phyloP scores from a whole-genome alignment of 2,329 filamentous ascomycete species.

The Apiospora hydei region DNA sequence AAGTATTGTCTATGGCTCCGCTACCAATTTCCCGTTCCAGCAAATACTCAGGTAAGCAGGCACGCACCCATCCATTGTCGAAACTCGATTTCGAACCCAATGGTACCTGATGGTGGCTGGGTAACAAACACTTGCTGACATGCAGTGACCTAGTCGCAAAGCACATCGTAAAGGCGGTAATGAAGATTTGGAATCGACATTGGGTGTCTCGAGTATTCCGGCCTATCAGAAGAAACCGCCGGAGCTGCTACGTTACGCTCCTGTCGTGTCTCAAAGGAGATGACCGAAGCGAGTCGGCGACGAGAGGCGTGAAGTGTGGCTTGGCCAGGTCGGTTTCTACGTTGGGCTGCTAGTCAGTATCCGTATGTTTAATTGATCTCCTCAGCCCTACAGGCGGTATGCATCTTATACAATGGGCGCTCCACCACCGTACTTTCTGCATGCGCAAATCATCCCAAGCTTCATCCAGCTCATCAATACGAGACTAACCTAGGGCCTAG shows the following conservation, averaged over 20 bases:
- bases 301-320: slow-evolving; percentile 16
- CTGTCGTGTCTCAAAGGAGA: slow-evolving; percentile 23
- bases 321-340: not conserved
- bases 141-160: not conserved
- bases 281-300: slow-evolving; percentile 20
- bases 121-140: not conserved
- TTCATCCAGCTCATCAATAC: slow-evolving; percentile 3
- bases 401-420: slow-evolving; percentile 8
- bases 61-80: not conserved
- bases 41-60: slow-evolving; percentile 13
- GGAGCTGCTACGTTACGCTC: slow-evolving; percentile 20
- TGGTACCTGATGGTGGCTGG: slow-evolving; percentile 19
- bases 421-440: slow-evolving; percentile 13
- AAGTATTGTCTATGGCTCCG: not conserved
- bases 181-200: not conserved
- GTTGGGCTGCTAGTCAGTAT: not conserved
- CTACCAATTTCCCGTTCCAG: slow-evolving; percentile 23
- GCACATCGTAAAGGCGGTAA: not conserved
- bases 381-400: slow-evolving; percentile 22
- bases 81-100: not conserved
- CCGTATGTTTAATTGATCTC: not conserved
- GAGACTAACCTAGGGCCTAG: not conserved
- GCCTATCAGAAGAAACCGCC: not conserved
- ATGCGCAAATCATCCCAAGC: slow-evolving; percentile 16
- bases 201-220: slow-evolving; percentile 6